Evolutionary conservation across 371 early-diverging fungal genomes (phyloP).

Genomic region (Parasitella parasitica): DNA sequence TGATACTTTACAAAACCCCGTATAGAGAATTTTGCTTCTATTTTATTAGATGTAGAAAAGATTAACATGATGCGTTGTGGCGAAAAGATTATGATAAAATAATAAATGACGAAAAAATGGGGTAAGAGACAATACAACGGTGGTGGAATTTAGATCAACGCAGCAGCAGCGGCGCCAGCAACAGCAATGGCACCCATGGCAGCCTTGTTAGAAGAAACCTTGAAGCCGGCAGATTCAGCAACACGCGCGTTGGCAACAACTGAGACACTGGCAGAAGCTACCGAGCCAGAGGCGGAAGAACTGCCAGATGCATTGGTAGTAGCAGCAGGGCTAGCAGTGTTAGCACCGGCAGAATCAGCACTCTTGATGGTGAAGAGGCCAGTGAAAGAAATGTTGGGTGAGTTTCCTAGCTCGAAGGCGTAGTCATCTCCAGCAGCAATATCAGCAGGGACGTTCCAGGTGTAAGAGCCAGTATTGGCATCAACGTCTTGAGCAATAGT

Average conservation of each 20-base stretch:
- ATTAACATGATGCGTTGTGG: not conserved
- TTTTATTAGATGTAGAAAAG: not conserved
- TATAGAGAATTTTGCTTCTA: not conserved
- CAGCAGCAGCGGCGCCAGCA: slow-evolving; percentile 20
- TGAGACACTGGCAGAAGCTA: not conserved
- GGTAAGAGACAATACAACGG: not conserved
- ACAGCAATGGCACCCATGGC: slow-evolving; percentile 18
- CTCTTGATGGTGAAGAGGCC: slow-evolving; percentile 26
- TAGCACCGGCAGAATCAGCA: not conserved
- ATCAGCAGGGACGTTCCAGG: slow-evolving; percentile 24
- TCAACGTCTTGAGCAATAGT: slow-evolving; percentile 16
- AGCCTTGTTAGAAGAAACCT: slow-evolving; percentile 11
- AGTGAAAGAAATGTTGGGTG: slow-evolving; percentile 28
- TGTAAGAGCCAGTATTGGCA: slow-evolving; percentile 10
- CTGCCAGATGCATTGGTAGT: too few relatives aligned
- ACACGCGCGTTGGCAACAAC: slow-evolving; percentile 1
- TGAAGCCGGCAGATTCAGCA: slow-evolving; percentile 9
- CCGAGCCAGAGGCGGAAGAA: slow-evolving; percentile 10
- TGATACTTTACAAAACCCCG: too few relatives aligned
- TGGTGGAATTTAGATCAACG: slow-evolving; percentile 4
- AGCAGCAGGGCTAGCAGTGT: not conserved
- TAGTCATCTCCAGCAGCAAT: slow-evolving; percentile 17
- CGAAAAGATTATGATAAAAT: not conserved
- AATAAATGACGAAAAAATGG: not conserved
- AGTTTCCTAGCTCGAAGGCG: slow-evolving; percentile 23